phyloP scores from a whole-genome alignment of 2,329 filamentous ascomycete genomes.

The Pestalotiopsis fici region DNA sequence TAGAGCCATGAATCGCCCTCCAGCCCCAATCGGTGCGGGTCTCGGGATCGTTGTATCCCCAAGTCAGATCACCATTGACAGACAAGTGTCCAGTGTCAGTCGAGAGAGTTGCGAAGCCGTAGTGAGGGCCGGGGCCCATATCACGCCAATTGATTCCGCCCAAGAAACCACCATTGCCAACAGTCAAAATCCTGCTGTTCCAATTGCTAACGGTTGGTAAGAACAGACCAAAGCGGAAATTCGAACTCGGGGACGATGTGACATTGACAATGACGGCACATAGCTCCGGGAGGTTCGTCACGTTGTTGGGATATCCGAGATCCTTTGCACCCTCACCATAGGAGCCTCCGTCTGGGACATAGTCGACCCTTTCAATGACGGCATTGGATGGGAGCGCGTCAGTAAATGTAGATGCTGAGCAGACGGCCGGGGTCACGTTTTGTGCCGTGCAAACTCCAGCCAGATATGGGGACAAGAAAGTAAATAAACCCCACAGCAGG shows the following conservation, averaged over 20 bases:
- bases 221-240: slow-evolving; percentile 30
- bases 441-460: not conserved
- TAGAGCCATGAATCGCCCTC: slow-evolving; percentile 41
- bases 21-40: slow-evolving; percentile 31
- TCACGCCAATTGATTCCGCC: slow-evolving; percentile 33
- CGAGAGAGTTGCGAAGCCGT: slow-evolving; percentile 31
- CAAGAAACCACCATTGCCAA: slow-evolving; percentile 26
- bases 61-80: slow-evolving; percentile 25
- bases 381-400: not conserved
- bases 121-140: slow-evolving; percentile 21
- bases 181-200: slow-evolving; percentile 25
- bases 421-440: not conserved
- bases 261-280: slow-evolving; percentile 28
- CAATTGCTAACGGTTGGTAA: slow-evolving; percentile 22
- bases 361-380: slow-evolving; percentile 6
- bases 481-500: slow-evolving; percentile 1
- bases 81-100: slow-evolving; percentile 37
- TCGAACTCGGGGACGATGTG: slow-evolving; percentile 15
- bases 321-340: slow-evolving; percentile 12
- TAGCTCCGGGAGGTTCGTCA: slow-evolving; percentile 22
- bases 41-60: slow-evolving; percentile 31
- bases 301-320: slow-evolving; percentile 25
- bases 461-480: not conserved
- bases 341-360: not conserved
- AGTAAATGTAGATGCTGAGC: slow-evolving; percentile 1